Evolutionary conservation across 257 asterid genomes (phyloP).

Genomic region (Craterostigma plantagineum): DNA sequence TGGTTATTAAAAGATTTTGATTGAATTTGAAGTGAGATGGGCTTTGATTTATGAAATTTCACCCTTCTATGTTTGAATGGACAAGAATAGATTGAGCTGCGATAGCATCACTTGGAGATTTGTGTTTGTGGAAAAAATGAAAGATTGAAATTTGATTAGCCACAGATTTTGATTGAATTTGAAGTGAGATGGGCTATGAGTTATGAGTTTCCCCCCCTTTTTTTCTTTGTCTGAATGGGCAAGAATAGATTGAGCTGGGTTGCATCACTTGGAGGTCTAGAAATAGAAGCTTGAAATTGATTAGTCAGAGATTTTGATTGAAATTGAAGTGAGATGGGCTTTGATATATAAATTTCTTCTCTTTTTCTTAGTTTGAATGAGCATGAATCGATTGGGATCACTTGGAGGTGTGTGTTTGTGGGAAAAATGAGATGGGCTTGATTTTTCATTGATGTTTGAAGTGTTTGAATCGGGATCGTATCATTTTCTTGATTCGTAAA

Average conservation of each 20-base stretch:
- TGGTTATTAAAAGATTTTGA: background rate
- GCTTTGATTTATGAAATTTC: too few species aligned
- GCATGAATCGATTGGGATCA: background rate
- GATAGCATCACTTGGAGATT: too few species aligned
- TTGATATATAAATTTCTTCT: background rate
- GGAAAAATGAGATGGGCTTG: background rate
- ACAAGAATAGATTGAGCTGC: too few species aligned
- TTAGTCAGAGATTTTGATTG: background rate
- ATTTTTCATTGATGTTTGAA: background rate
- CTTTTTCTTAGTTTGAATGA: background rate
- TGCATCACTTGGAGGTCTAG: background rate
- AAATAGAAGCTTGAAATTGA: background rate
- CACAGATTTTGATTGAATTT: too few species aligned
- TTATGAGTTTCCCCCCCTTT: too few species aligned
- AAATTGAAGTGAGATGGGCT: too few species aligned
- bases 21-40: background rate
- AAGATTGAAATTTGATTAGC: too few species aligned
- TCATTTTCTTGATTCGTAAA: background rate
- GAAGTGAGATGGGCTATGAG: too few species aligned
- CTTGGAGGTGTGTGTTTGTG: background rate
- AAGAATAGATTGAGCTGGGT: too few species aligned
- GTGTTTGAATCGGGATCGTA: conserved; percentile 4
- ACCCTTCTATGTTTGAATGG: too few species aligned
- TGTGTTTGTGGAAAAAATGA: too few species aligned
- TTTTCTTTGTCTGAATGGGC: too few species aligned